phyloP scores from a whole-genome alignment of 495 filamentous ascomycete species.

The Podospora appendiculata region DNA sequence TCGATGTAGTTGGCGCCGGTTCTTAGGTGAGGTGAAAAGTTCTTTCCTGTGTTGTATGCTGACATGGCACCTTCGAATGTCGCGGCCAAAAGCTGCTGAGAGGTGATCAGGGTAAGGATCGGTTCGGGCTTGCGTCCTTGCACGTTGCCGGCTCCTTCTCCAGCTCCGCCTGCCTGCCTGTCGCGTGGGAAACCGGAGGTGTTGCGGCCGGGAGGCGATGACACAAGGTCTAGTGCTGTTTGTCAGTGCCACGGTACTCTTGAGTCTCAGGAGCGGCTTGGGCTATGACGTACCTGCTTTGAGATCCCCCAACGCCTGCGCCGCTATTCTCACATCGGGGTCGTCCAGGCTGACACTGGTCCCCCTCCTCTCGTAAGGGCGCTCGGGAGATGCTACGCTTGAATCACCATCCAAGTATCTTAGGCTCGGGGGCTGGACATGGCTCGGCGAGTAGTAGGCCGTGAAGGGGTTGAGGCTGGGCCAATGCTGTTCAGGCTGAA shows the following conservation, averaged over 20 bases:
- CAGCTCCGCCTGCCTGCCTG: no score
- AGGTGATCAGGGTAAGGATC: conserved; percentile 69
- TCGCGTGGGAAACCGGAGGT: conserved; percentile 11
- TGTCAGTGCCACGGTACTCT: background rate
- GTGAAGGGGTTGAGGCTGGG: conserved; percentile 48
- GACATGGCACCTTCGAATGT: conserved; percentile 75
- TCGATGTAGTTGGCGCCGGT: conserved; percentile 81
- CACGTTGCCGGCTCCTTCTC: no score
- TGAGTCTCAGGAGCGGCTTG: no score
- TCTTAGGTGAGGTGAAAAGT: conserved; percentile 78
- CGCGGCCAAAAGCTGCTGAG: conserved; percentile 69
- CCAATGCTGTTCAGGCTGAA: conserved; percentile 24
- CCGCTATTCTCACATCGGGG: conserved; percentile 69
- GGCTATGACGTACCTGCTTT: conserved; percentile 58
- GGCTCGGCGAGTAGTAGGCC: conserved; percentile 40
- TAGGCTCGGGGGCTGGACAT: conserved; percentile 27
- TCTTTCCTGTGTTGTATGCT: conserved; percentile 75
- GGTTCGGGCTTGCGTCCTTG: conserved; percentile 44
- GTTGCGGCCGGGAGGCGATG: conserved; percentile 43
- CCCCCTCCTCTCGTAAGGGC: conserved; percentile 28
- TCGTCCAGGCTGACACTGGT: conserved; percentile 71
- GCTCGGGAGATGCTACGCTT: conserved; percentile 34
- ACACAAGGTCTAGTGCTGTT: conserved; percentile 41
- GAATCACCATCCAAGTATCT: conserved; percentile 24
- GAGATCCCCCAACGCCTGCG: conserved; percentile 78